Evolutionary conservation across 2,329 filamentous ascomycete genomes (phyloP).

Genomic region (Thermothelomyces thermophilus): DNA sequence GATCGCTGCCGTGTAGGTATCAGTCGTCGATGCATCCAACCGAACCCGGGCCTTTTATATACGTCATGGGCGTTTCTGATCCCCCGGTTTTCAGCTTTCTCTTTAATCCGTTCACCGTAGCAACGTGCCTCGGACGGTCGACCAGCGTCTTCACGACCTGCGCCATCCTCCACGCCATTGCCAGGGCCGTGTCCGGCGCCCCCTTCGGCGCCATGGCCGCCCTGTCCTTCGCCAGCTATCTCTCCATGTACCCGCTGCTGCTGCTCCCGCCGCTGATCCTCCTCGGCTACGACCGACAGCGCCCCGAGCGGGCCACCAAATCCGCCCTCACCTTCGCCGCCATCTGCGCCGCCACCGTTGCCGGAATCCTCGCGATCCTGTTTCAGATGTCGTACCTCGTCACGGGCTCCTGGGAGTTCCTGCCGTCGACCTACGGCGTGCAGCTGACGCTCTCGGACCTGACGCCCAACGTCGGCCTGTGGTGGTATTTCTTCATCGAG

Average conservation of each 20-base stretch:
- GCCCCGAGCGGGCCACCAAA: slow-evolving; percentile 29
- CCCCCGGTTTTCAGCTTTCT: slow-evolving; percentile 56
- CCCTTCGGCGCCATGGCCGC: slow-evolving; percentile 74
- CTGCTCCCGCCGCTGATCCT: slow-evolving; percentile 77
- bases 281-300: slow-evolving; percentile 66
- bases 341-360: slow-evolving; percentile 47
- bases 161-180: slow-evolving; percentile 76
- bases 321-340: slow-evolving; percentile 46
- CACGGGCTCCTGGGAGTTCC: slow-evolving; percentile 79
- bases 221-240: slow-evolving; percentile 78
- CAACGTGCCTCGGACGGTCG: slow-evolving; percentile 82
- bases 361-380: slow-evolving; percentile 51
- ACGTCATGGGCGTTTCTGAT: no score
- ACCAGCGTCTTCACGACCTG: slow-evolving; percentile 85
- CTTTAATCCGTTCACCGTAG: slow-evolving; percentile 90
- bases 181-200: slow-evolving; percentile 69
- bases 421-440: slow-evolving; percentile 84
- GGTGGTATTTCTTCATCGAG: slow-evolving; percentile 99
- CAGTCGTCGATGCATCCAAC: no score
- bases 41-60: no score
- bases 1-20: slow-evolving; percentile 68
- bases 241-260: slow-evolving; percentile 85
- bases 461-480: slow-evolving; percentile 89
- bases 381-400: slow-evolving; percentile 67
- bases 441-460: slow-evolving; percentile 86